Evolutionary conservation across 768 basidiomycete species (phyloP), one percentile per base, ranked within the genome.

Genomic region (Trametopsis cervina): DNA sequence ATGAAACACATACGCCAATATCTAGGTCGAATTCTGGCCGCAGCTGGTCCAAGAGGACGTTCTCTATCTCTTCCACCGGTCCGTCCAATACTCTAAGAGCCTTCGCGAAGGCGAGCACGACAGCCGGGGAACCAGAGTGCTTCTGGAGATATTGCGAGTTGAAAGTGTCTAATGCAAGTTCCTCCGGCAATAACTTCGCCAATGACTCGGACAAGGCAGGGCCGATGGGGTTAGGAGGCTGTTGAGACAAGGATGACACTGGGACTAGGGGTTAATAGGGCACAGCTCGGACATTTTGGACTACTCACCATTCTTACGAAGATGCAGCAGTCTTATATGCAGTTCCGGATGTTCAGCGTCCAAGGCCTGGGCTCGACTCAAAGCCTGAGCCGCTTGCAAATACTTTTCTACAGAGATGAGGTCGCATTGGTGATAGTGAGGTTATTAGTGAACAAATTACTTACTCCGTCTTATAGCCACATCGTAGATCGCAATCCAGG

Each of bases 391-490:
- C 0, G 93, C 93, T 56, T 90, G 88, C 27, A 94, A 67, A 51
- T 82, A 80, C 63, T 90, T 89, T 60, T 80, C 93, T 93, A 53
- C 5, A 15, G 39, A 42, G 7, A 25, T 15, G 23, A 40, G 22
- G 11, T 17, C 11, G 11, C 35, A 36, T 11, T 36, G 35, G 35
- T 36, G 11, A 36, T 17, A 36, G 11, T 36, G 35, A 11, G 11
- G 35, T 17, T 17, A 11, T 11, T 36, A 17, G 17, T 36, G 11
- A n/a, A n/a, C n/a, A n/a, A n/a, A n/a, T 81, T 61, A 70, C 82
- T 61, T 60, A 94, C 93, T 81, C 59, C 86, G 76, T 51, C 89
- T 77, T 41, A 88, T 73, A 23, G 85, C 80, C 17, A 97, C 85
- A 59, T 96, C 92, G 59, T 87, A 95, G 4, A 73, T 70, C 1